Evolutionary conservation across 352 stramenopile species (phyloP).

Genomic region (Pilasporangium apinafurcum): DNA sequence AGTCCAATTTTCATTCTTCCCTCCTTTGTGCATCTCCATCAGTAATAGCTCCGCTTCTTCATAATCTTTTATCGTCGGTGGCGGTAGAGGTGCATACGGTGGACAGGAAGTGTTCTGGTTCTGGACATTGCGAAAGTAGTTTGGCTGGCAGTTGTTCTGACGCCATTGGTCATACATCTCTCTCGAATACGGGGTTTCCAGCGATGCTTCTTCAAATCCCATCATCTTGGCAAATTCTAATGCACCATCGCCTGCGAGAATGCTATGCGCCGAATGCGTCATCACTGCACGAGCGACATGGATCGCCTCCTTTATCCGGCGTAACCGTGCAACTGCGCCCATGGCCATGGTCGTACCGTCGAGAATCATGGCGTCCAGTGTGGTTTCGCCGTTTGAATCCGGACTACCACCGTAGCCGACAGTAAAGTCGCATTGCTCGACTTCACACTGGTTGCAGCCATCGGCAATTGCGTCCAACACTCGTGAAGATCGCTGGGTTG

Average conservation of each 20-base stretch:
- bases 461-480: constrained; percentile 59
- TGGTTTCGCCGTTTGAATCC: constrained; percentile 82
- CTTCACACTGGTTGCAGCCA: constrained; percentile 74
- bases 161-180: constrained; percentile 54
- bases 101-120: constrained; percentile 67
- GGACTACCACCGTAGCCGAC: constrained; percentile 87
- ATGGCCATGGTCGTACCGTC: constrained; percentile 81
- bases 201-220: constrained; percentile 71
- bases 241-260: constrained; percentile 83
- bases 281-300: constrained; percentile 80
- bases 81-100: constrained; percentile 56
- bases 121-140: constrained; percentile 84
- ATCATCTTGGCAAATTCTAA: constrained; percentile 89
- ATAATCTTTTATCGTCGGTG: too few species aligned
- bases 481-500: not conserved
- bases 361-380: constrained; percentile 90
- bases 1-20: too few species aligned
- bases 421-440: constrained; percentile 85
- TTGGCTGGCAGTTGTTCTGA: constrained; percentile 74
- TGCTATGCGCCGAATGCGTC: constrained; percentile 84
- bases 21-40: too few species aligned
- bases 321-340: constrained; percentile 76
- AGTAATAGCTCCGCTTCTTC: too few species aligned
- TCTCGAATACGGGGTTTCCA: constrained; percentile 58
- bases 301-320: constrained; percentile 79